These are phyloP conservation scores for Podospora tetraspora DNA, from an alignment of 495 filamentous ascomycete species.

Conservation along the genomic window DNA sequence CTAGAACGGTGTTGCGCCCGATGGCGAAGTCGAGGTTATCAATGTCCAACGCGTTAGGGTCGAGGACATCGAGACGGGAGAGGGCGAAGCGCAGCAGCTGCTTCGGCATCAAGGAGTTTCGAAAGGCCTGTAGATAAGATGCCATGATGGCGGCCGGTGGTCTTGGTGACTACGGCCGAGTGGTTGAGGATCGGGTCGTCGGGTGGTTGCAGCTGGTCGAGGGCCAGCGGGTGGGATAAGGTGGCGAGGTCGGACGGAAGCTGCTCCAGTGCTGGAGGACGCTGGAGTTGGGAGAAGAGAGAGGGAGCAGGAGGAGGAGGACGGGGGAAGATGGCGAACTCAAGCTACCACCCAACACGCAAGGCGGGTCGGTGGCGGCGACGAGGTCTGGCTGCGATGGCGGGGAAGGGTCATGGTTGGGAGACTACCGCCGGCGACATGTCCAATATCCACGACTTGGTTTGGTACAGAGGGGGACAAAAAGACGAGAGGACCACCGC, in stretches of 20 bases:
- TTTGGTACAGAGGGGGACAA: background rate
- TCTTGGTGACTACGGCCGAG: background rate
- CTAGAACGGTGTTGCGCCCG: slow-evolving; percentile 70
- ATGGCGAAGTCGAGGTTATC: slow-evolving; percentile 73
- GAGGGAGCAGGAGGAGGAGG: background rate
- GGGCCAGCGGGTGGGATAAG: background rate
- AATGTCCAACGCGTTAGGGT: slow-evolving; percentile 71
- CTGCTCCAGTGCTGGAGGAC: background rate
- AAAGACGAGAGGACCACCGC: background rate
- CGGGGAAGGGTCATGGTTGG: slow-evolving; percentile 28
- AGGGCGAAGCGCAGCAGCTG: slow-evolving; percentile 75
- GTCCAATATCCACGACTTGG: background rate
- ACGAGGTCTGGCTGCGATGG: slow-evolving; percentile 11
- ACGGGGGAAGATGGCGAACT: background rate
- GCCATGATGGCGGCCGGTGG: slow-evolving; percentile 38
- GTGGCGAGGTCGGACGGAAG: background rate
- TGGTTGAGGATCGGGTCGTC: background rate
- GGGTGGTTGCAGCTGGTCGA: background rate
- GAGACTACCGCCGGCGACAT: slow-evolving; percentile 18
- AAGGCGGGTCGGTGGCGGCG: background rate
- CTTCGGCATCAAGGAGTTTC: slow-evolving; percentile 67
- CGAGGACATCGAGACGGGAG: slow-evolving; percentile 71
- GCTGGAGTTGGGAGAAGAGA: background rate
- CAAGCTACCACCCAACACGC: background rate
- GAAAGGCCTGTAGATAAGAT: slow-evolving; percentile 60